phyloP scores from a whole-genome alignment of 2,329 filamentous ascomycete genomes.

The Dendrostoma leiphaemia region DNA sequence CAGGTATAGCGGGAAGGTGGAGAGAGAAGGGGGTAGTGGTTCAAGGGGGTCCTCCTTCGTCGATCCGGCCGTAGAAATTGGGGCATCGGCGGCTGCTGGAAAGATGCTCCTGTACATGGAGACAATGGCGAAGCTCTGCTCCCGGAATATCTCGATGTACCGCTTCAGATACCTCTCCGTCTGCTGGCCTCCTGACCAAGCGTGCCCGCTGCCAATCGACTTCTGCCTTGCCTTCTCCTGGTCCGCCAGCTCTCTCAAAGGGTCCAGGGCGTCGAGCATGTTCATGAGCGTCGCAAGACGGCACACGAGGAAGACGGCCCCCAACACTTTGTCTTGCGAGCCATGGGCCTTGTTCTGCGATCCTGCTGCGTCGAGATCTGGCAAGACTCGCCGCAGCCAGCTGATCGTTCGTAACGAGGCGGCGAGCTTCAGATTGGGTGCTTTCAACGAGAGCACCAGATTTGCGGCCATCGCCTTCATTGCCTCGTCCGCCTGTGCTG shows the following conservation, averaged over 20 bases:
- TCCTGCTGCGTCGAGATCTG: constrained; percentile 61
- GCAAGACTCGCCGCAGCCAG: constrained; percentile 83
- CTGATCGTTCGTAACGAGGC: constrained; percentile 87
- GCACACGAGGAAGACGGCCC: constrained; percentile 83
- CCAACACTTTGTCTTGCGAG: constrained; percentile 65
- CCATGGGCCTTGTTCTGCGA: constrained; percentile 28
- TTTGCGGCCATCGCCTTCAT: constrained; percentile 88
- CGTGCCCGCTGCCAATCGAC: constrained; percentile 35
- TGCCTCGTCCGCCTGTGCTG: constrained; percentile 75
- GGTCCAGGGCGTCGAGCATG: constrained; percentile 80
- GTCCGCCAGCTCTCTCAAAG: constrained; percentile 83
- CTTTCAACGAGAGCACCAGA: constrained; percentile 73
- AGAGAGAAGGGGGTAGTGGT: constrained; percentile 70
- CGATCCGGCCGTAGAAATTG: constrained; percentile 5
- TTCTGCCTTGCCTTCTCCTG: constrained; percentile 64
- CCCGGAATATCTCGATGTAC: constrained; percentile 95
- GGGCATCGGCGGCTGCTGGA: constrained; percentile 46
- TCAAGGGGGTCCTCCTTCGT: constrained; percentile 42
- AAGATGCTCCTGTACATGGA: constrained; percentile 94
- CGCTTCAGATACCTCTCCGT: constrained; percentile 92
- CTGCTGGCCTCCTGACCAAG: constrained; percentile 76
- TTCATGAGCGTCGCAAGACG: constrained; percentile 75
- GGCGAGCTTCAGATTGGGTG: constrained; percentile 80
- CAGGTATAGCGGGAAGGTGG: constrained; percentile 82
- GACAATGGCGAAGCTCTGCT: constrained; percentile 94